Base-by-base conservation (phyloP, 768 basidiomycete genomes). In the Boletus vinaceobasis region DNA sequence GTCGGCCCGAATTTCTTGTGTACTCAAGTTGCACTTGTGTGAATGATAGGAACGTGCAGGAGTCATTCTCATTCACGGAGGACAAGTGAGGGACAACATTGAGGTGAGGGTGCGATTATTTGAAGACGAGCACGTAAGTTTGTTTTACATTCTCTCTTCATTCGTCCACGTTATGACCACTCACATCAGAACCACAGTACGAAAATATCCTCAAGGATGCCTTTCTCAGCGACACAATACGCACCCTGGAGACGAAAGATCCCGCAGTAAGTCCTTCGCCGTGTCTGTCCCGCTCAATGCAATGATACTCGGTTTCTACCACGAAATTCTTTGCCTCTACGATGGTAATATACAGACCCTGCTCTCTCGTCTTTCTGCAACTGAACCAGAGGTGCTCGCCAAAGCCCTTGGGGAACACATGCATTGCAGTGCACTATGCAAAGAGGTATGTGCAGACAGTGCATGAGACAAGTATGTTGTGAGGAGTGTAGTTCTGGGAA, bases 81-180 rank as follows among this genome's bases (percentile, higher is more conserved):
- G 76, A 77, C 36, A 87, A 92, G 73, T 98, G 3, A 80, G 86
- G 57, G 71, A 68, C 4, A 69, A 84, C 7, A 76, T 96, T 43
- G 81, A 90, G 47, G 73, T 77, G 49, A 75, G 83, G 53, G 84
- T 92, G 1, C 71, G 77, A 40, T 69, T 71, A 7, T 76, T 99
- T 44, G 88, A 86, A 17, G 82, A 86, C 40, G 87, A 94, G 64
- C 96, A 99, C 69, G 95, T 94, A 64, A 55, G 88, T 77, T 27
- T 40, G 6, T 9, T 43, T 7, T 21, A 21, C 11, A 1, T 36
- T n/a, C 21, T n/a, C 23, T 40, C 19, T 19, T 15, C 13, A 3
- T 26, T 31, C 2, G 17, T 29, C 15, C 17, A 29, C 8, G 4
- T 32, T 7, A 10, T 5, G 21, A 31, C 14, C 7, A 11, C 6